Percentiles rank a stretch among this genome's conserved stretches.
Evolutionary conservation across 2,329 filamentous ascomycete species (phyloP).

Genomic region (Emergomyces pasteurianus): DNA sequence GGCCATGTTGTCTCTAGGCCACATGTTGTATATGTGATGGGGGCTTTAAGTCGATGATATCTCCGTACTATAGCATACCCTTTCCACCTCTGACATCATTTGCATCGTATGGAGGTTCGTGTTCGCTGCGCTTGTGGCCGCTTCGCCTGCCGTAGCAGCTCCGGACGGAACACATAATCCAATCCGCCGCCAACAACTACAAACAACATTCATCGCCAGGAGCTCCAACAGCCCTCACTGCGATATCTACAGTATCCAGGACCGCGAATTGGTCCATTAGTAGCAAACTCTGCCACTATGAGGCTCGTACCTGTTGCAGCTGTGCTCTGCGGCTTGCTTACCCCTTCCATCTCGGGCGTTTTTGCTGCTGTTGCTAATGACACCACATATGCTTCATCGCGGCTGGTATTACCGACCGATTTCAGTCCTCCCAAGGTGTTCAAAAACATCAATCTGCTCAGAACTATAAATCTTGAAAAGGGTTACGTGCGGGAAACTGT

Average conservation of each 20-base stretch:
- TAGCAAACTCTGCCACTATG: slow-evolving; percentile 24
- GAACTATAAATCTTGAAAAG: slow-evolving; percentile 86
- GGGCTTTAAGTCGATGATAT: too few relatives aligned
- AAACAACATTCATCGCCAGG: slow-evolving; percentile 5
- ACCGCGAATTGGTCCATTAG: slow-evolving; percentile 18
- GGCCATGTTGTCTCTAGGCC: too few relatives aligned
- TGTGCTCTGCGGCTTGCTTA: slow-evolving; percentile 25
- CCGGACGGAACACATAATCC: slow-evolving; percentile 24
- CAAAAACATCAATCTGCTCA: slow-evolving; percentile 84
- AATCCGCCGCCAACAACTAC: slow-evolving; percentile 15
- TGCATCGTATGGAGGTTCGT: too few relatives aligned
- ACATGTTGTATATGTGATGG: too few relatives aligned
- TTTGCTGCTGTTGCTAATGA: slow-evolving; percentile 19
- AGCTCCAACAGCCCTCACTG: neutral
- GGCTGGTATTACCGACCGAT: slow-evolving; percentile 27
- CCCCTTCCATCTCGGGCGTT: slow-evolving; percentile 13
- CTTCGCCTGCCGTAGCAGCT: neutral
- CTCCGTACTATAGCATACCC: too few relatives aligned
- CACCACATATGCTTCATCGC: slow-evolving; percentile 17
- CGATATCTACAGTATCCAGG: slow-evolving; percentile 3
- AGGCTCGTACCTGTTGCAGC: slow-evolving; percentile 27
- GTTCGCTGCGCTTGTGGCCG: neutral
- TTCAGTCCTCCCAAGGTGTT: slow-evolving; percentile 87
- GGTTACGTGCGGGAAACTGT: slow-evolving; percentile 79
- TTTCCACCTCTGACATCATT: too few relatives aligned